Conservation (phyloP, 2,329 filamentous ascomycete genomes). For the Cytospora mali region DNA sequence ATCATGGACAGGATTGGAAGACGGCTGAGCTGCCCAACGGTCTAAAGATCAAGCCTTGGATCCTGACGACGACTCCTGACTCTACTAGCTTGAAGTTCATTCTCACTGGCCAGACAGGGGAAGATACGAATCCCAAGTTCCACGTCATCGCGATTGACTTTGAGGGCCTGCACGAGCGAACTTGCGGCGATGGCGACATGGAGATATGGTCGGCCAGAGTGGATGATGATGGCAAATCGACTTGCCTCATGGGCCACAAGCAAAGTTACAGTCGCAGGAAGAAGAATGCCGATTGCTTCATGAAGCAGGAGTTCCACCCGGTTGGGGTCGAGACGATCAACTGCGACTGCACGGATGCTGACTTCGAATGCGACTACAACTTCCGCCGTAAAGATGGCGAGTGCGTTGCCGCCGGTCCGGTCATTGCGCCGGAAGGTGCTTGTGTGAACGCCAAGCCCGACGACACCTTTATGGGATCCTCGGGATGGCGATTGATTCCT, state of each 20-base stretch:
- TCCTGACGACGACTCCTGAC: conserved; percentile 86
- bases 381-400: conserved; percentile 71
- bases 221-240: conserved; percentile 77
- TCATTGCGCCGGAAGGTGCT: conserved; percentile 69
- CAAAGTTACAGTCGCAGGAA: conserved; percentile 86
- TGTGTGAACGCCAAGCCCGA: conserved; percentile 68
- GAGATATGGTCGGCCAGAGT: conserved; percentile 87
- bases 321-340: conserved; percentile 68
- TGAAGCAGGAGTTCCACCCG: conserved; percentile 83
- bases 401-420: conserved; percentile 66
- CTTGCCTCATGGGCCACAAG: conserved; percentile 94
- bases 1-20: conserved; percentile 87
- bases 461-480: conserved; percentile 80
- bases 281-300: conserved; percentile 84
- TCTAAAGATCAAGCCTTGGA: conserved; percentile 68
- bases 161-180: conserved; percentile 73
- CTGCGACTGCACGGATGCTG: conserved; percentile 79
- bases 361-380: conserved; percentile 97
- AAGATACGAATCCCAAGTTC: conserved; percentile 52
- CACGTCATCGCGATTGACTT: conserved; percentile 82
- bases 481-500: conserved; percentile 90
- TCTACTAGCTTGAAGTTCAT: conserved; percentile 92
- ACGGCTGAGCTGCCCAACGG: conserved; percentile 66
- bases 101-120: conserved; percentile 64
- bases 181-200: conserved; percentile 77